phyloP scores from a whole-genome alignment of 345 rosid species.

The Gossypium longicalyx region DNA sequence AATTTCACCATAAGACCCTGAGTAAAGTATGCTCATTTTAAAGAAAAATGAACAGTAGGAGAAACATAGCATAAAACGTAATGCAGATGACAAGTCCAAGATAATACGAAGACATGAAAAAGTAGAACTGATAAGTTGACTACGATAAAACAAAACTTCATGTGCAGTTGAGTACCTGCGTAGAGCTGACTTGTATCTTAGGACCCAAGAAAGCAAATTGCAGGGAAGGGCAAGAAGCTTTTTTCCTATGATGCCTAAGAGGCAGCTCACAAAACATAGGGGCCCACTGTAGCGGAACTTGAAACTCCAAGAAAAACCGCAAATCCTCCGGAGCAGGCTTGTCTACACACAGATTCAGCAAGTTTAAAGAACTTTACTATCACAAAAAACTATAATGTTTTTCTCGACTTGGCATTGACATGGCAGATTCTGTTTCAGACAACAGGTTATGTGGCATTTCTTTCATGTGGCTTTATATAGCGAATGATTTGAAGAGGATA shows the following conservation, averaged over 20 bases:
- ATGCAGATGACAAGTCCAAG: no score
- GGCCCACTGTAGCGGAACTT: conserved; percentile 77
- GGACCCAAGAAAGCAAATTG: conserved; percentile 61
- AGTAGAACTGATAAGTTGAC: background rate
- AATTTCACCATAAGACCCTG: background rate
- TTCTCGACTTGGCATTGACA: background rate
- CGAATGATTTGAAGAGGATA: no score
- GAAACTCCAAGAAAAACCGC: conserved; percentile 63
- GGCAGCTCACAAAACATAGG: conserved; percentile 72
- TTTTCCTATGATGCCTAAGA: conserved; percentile 56
- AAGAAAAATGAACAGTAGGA: no score
- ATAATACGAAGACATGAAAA: background rate
- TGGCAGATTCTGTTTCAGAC: background rate
- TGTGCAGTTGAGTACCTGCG: conserved; percentile 37
- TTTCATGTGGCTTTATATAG: background rate
- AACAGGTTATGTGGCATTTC: background rate
- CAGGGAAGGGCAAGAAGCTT: conserved; percentile 48
- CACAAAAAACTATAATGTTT: background rate
- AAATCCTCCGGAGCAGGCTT: conserved; percentile 56
- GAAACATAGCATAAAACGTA: no score
- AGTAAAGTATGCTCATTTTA: background rate
- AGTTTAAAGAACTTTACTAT: background rate
- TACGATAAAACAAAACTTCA: background rate
- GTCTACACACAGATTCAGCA: conserved; percentile 32
- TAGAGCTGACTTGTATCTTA: conserved; percentile 43